Conservation (phyloP, 306 rosid genomes). For the Vigna radiata region DNA sequence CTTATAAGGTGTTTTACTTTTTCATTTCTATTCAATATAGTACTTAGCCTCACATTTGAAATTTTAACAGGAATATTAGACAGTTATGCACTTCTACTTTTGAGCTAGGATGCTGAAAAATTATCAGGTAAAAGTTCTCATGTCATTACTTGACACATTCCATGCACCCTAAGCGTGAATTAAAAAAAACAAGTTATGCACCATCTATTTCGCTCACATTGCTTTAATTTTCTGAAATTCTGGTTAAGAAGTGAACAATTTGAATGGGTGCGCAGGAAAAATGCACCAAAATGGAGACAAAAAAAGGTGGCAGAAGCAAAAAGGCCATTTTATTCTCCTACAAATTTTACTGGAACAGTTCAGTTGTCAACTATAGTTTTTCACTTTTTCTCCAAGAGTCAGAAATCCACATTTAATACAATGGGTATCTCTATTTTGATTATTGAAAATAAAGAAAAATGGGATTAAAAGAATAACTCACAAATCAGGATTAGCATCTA, state of each 20-base stretch:
- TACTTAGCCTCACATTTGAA: too few relatives aligned
- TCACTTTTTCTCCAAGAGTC: not conserved
- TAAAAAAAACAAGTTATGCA: not conserved
- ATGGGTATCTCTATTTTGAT: not conserved
- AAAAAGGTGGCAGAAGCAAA: conserved; percentile 17
- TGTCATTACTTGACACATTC: not conserved
- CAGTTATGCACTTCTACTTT: not conserved
- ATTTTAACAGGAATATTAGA: not conserved
- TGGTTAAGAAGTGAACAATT: not conserved
- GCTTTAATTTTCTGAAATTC: conserved; percentile 33
- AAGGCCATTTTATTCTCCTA: not conserved
- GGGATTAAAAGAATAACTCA: conserved; percentile 52
- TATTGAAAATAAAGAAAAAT: not conserved
- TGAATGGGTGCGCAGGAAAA: conserved; percentile 1
- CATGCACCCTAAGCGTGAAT: not conserved
- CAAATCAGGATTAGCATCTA: conserved; percentile 89
- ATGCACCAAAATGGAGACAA: conserved; percentile 22
- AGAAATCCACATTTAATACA: not conserved
- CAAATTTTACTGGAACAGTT: not conserved
- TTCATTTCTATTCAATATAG: too few relatives aligned
- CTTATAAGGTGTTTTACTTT: too few relatives aligned
- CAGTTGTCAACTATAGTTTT: not conserved
- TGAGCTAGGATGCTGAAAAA: not conserved
- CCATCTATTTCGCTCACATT: not conserved
- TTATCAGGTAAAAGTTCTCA: not conserved